phyloP scores from a whole-genome alignment of 2,329 filamentous ascomycete genomes.

The Stemphylium vesicarium region DNA sequence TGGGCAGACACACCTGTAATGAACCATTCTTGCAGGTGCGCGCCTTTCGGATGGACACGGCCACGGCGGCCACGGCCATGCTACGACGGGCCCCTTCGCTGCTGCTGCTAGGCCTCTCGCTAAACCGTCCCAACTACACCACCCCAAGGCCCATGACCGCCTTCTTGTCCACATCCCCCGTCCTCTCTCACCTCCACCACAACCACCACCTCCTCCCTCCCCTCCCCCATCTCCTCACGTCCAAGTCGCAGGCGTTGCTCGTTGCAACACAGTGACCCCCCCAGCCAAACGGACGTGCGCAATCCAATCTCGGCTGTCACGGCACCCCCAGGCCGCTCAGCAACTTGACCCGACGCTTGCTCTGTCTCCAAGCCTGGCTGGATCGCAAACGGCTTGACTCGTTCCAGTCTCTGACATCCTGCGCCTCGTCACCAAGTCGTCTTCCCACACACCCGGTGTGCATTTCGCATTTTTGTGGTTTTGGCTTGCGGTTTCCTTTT shows the following conservation, averaged over 20 bases:
- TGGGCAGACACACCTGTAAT: constrained; percentile 22
- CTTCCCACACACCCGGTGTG: constrained; percentile 10
- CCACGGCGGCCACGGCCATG: constrained; percentile 1
- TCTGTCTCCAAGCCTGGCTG: constrained; percentile 13
- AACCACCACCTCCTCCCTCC: constrained; percentile 13
- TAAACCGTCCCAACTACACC: constrained; percentile 11
- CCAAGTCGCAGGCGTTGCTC: constrained; percentile 26
- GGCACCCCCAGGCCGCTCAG: constrained; percentile 14
- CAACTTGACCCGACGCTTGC: constrained; percentile 15
- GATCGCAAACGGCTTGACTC: constrained; percentile 10
- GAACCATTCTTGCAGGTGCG: constrained; percentile 29
- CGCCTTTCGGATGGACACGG: constrained; percentile 13
- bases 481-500: constrained; percentile 16
- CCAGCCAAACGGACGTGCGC: constrained; percentile 17
- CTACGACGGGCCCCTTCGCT: constrained; percentile 8
- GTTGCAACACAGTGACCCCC: constrained; percentile 20
- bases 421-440: constrained; percentile 13
- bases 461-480: constrained; percentile 14
- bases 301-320: constrained; percentile 15
- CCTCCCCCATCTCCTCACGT: constrained; percentile 16
- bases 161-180: constrained; percentile 2
- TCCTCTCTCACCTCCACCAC: neutral
- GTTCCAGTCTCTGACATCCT: constrained; percentile 13
- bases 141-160: constrained; percentile 2
- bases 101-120: constrained; percentile 15